Evolutionary conservation across 2,329 filamentous ascomycete genomes (phyloP), one percentile per base, ranked within the genome.

Genomic region (Aspergillus cejpii): DNA sequence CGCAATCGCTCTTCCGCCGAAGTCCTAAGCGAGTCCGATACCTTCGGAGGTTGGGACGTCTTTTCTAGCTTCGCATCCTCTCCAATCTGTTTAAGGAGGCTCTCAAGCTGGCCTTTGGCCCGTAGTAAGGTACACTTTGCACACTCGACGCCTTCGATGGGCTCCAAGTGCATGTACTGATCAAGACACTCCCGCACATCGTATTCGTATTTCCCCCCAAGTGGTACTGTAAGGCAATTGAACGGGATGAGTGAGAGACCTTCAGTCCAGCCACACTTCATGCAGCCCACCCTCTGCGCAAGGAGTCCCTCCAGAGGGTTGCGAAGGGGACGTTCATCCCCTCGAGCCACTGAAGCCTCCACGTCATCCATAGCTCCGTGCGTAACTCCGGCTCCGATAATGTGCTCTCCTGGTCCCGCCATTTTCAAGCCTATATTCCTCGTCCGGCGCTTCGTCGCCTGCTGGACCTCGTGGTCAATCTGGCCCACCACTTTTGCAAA

Each of bases 191-290:
- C 83, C 45, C 82, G 81, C 0, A 97, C 69, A 49, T 88, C 79
- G 58, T 90, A 87, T 14, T 76, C 72, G 51, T 74, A 76, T 38
- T 76, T 75, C 4, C 75, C 69, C 1, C 85, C 87, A 1, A 97
- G 78, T 27, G 84, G 88, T 0, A 97, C 78, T 0, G 91, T 96
- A 37, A 97, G 72, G 59, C 89, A 96, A 61, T 92, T 96, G 74
- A 97, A 97, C 0, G 89, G 88, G 15, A 88, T 94, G 69, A 97
- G 80, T 1, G 86, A 89, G 11, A 96, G 74, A 1, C 90, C 90
- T 57, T 95, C 89, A 0, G 87, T 89, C 67, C 86, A 85, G 6
- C 88, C 87, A 62, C 92, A 98, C 37, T 76, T 75, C 44, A 86
- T 83, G 64, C 92, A 98, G 0, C 87, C 86, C 1, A 97, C 89